Evolutionary conservation across 2,329 filamentous ascomycete species (phyloP), one percentile per base, ranked within the genome.

Genomic region (Pseudogymnoascus destructans): DNA sequence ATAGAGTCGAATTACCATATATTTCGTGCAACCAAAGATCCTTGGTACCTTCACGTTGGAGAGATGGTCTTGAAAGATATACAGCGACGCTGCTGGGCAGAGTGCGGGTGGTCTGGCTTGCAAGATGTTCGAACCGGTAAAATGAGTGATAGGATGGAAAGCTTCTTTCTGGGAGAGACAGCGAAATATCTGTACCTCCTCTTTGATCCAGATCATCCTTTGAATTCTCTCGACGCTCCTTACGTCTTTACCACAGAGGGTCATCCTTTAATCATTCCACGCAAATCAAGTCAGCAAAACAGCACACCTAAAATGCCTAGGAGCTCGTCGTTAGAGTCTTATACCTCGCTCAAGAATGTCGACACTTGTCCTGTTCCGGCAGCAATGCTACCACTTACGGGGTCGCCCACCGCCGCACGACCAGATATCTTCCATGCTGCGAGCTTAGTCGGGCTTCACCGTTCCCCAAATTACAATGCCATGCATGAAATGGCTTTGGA

Each of bases 221-320:
- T 98, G 40, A 97, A 97, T 71, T 84, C 82, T 17, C 74, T 95
- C 36, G 93, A 97, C 70, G 84, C 85, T 0, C 83, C 91, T 0
- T 95, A 86, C 70, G 92, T 98, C 11, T 97, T 98, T 70, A 93
- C 88, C 0, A 98, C 93, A 0, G 93, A 98, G 72, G 93, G 92
- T 0, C 93, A 98, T 70, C 93, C 93, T 2, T 76, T 98, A 46
- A 78, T 97, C 40, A 86, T 98, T 57, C 91, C 91, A 10, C 77
- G 75, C 59, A 73, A 71, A 60, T 56, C 27, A 35, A 23, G 21
- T 58, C 27, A 10, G 49, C 1, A 70, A 66, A 57, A 66, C 64
- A 40, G 63, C 60, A 10, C 64, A 58, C 36, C 67, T 64, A 36
- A 60, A 63, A 2, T 74, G 75, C 60, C 73, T 71, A 30, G 6